Evolutionary conservation across 768 basidiomycete species (phyloP).

Genomic region (Trametes maxima): DNA sequence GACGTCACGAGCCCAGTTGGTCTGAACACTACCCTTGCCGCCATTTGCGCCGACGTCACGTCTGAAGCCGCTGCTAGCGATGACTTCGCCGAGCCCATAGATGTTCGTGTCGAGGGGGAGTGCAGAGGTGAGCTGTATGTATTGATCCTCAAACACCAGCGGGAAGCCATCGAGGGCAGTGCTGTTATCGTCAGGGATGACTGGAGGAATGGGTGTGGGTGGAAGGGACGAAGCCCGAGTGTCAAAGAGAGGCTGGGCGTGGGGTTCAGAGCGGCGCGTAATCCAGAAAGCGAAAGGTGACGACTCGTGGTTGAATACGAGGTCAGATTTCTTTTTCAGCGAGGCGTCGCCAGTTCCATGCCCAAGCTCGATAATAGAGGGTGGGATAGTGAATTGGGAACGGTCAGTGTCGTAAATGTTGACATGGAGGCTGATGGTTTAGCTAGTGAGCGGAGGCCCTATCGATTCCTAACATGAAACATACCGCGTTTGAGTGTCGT

Average conservation of each 20-base stretch:
- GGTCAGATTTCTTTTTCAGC: slow-evolving; percentile 48
- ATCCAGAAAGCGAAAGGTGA: slow-evolving; percentile 82
- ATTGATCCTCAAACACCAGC: slow-evolving; percentile 78
- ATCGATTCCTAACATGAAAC: slow-evolving; percentile 31
- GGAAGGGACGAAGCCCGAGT: slow-evolving; percentile 67
- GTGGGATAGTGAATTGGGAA: slow-evolving; percentile 67
- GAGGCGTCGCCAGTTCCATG: slow-evolving; percentile 33
- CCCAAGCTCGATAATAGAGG: slow-evolving; percentile 45
- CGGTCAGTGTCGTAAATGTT: slow-evolving; percentile 64
- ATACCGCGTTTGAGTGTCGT: slow-evolving; percentile 54
- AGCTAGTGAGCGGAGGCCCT: slow-evolving; percentile 41
- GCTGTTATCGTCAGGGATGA: slow-evolving; percentile 50
- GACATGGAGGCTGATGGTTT: slow-evolving; percentile 55
- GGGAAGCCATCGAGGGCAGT: slow-evolving; percentile 66
- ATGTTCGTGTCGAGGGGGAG: slow-evolving; percentile 69
- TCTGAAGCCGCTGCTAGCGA: slow-evolving; percentile 69
- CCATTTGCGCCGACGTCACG: slow-evolving; percentile 56
- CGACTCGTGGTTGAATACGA: slow-evolving; percentile 67
- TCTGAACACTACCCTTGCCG: slow-evolving; percentile 59
- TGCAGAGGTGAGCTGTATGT: slow-evolving; percentile 71
- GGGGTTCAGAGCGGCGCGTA: slow-evolving; percentile 62
- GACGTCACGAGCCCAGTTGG: slow-evolving; percentile 64
- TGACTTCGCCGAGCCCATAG: slow-evolving; percentile 76
- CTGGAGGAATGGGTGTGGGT: slow-evolving; percentile 56
- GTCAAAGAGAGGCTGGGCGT: slow-evolving; percentile 63